Evolutionary conservation across 176 grass and related monocot genomes (phyloP).

Genomic region (Rhynchospora breviuscula): DNA sequence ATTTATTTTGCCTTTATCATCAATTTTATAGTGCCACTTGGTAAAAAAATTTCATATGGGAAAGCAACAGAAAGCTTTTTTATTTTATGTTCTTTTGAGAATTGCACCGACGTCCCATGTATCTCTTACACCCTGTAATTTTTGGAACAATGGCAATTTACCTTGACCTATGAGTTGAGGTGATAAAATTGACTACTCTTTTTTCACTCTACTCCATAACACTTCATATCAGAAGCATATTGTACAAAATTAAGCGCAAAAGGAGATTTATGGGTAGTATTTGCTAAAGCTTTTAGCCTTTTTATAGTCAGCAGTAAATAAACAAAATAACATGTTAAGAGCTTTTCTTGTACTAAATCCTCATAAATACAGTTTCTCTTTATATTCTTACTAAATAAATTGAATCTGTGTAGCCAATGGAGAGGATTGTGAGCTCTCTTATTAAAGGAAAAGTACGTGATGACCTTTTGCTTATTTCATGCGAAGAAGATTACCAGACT

Average conservation of each 20-base stretch:
- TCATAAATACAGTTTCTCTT: not conserved
- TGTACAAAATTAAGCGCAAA: constrained; percentile 6
- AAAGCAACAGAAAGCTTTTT: not conserved
- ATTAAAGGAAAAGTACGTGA: constrained; percentile 50
- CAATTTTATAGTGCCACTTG: not conserved
- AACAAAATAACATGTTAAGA: no score
- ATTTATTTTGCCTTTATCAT: not conserved
- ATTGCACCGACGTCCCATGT: no score
- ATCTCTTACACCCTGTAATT: not conserved
- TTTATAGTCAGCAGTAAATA: no score
- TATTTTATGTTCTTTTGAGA: no score
- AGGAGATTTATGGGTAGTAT: no score
- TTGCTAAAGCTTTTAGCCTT: no score
- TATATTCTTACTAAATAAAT: constrained; percentile 14
- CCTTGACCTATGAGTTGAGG: not conserved
- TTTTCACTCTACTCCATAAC: not conserved
- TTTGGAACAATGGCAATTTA: not conserved
- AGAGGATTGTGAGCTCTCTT: constrained; percentile 66
- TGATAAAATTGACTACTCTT: not conserved
- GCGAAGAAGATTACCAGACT: constrained; percentile 65
- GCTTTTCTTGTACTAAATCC: constrained; percentile 2
- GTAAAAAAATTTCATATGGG: not conserved
- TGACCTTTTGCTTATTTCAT: constrained; percentile 77
- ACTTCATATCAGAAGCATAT: not conserved
- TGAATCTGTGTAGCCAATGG: constrained; percentile 42